These are phyloP conservation scores for Aspergillus ochraceus DNA, from an alignment of 2,329 filamentous ascomycete genomes.

Conservation along the genomic window DNA sequence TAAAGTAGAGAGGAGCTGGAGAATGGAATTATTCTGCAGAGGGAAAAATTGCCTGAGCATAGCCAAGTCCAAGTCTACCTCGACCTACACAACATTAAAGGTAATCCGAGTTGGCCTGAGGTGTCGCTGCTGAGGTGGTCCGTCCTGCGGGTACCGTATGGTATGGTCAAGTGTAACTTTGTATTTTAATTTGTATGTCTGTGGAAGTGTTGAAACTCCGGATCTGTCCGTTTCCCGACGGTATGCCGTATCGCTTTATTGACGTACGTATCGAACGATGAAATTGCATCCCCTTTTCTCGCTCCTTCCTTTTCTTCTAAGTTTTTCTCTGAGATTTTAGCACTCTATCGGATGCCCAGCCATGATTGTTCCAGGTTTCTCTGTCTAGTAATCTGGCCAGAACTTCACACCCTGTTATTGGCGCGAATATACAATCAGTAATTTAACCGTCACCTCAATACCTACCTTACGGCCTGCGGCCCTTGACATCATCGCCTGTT, in stretches of 20 bases:
- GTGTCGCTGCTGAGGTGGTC: no score
- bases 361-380: background rate
- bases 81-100: no score
- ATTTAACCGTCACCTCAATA: background rate
- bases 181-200: background rate
- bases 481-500: background rate
- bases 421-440: conserved; percentile 10
- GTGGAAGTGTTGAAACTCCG: background rate
- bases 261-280: background rate
- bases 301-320: background rate
- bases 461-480: background rate
- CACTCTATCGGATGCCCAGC: no score
- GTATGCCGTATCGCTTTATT: background rate
- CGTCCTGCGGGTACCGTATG: background rate
- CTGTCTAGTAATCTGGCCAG: background rate
- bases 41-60: background rate
- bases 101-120: no score
- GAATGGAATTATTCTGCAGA: background rate
- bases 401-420: conserved; percentile 4
- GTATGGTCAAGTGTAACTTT: background rate
- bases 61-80: no score
- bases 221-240: background rate
- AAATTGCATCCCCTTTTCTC: background rate
- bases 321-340: background rate
- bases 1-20: background rate